Percentiles rank a stretch among this genome's conserved stretches.
phyloP scores from a whole-genome alignment of 1,284 basidiomycete genomes.

The Hypsizygus ulmarius region DNA sequence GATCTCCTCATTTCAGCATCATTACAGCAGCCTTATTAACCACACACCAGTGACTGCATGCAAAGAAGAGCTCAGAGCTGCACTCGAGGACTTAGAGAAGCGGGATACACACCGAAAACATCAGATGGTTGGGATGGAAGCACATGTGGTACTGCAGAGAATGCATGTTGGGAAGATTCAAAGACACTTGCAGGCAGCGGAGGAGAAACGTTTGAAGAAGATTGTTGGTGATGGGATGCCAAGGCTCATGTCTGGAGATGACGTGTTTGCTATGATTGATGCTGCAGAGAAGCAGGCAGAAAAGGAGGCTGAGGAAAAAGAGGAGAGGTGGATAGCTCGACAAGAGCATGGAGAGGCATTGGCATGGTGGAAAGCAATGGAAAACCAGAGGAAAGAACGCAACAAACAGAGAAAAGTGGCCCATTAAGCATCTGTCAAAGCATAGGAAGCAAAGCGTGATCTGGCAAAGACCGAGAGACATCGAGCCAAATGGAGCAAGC shows the following conservation, averaged over 20 bases:
- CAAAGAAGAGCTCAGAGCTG: constrained; percentile 2
- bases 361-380: constrained; percentile 8
- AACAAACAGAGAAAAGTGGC: constrained; percentile 4
- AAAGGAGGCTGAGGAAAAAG: constrained; percentile 6
- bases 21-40: constrained; percentile 1
- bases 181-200: constrained; percentile 18
- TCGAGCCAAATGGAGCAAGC: constrained; percentile 8
- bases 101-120: not conserved
- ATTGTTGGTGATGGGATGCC: constrained; percentile 20
- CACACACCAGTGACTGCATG: not conserved
- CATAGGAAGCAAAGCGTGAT: constrained; percentile 11
- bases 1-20: not conserved
- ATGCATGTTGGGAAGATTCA: constrained; percentile 8
- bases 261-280: constrained; percentile 12
- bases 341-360: constrained; percentile 6
- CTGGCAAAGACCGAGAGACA: constrained; percentile 11
- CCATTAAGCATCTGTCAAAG: constrained; percentile 7
- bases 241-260: constrained; percentile 15
- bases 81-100: constrained; percentile 3
- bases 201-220: constrained; percentile 17
- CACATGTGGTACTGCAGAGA: constrained; percentile 14
- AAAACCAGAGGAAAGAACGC: constrained; percentile 8
- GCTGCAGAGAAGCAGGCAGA: constrained; percentile 13
- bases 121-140: constrained; percentile 9
- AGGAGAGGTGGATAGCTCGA: constrained; percentile 4